These are phyloP conservation scores for Boeremia exigua DNA, from an alignment of 2,329 filamentous ascomycete genomes.

Conservation along the genomic window DNA sequence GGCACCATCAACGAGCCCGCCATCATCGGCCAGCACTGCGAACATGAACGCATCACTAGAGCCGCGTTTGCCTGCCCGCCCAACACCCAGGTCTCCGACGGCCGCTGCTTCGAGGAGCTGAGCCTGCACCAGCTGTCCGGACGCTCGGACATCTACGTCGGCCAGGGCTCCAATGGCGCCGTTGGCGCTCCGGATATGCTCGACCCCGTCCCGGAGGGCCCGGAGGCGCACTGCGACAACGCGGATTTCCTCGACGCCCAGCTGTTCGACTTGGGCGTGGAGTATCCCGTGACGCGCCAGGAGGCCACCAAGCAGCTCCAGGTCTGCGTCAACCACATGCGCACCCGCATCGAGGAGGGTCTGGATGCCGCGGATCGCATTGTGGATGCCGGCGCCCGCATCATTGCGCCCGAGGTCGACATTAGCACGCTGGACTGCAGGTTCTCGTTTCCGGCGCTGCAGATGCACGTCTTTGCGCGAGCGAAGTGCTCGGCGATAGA, in stretches of 20 bases:
- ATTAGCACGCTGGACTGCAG: constrained; percentile 25
- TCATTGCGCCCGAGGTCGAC: constrained; percentile 26
- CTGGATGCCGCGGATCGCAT: constrained; percentile 30
- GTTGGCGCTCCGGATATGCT: constrained; percentile 35
- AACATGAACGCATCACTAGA: constrained; percentile 33
- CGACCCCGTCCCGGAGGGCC: constrained; percentile 30
- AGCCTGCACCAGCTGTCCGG: constrained; percentile 30
- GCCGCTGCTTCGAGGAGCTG: constrained; percentile 29
- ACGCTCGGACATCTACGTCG: constrained; percentile 26
- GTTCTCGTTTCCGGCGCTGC: constrained; percentile 30
- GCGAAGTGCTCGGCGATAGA: constrained; percentile 29
- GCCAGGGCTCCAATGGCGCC: constrained; percentile 30
- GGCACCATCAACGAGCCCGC: constrained; percentile 33
- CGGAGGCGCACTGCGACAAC: constrained; percentile 36
- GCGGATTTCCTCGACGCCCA: constrained; percentile 32
- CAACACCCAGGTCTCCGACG: constrained; percentile 23
- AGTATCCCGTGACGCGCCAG: constrained; percentile 29
- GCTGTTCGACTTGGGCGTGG: constrained; percentile 14
- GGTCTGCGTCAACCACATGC: constrained; percentile 27
- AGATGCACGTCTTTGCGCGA: constrained; percentile 26
- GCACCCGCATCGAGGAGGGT: constrained; percentile 24
- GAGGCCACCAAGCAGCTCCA: constrained; percentile 30
- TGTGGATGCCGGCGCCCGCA: constrained; percentile 24
- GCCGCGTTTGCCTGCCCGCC: constrained; percentile 28
- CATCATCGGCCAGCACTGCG: constrained; percentile 32